Base-by-base conservation (phyloP, 2,329 filamentous ascomycete species). In the Penicillium glabrum region DNA sequence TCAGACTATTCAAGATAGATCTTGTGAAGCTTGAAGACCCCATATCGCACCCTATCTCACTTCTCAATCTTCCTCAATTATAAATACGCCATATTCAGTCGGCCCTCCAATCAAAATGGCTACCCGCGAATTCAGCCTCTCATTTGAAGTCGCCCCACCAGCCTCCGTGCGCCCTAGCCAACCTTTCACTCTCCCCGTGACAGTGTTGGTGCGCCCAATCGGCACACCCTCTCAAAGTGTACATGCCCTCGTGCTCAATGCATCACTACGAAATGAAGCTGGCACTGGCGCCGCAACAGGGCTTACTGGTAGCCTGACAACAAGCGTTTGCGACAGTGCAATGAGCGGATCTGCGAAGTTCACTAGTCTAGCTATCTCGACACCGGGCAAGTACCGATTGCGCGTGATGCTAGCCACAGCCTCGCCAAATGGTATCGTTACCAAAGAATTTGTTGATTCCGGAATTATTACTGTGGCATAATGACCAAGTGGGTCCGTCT, bases 381-480 rank as follows among this genome's bases (percentile, higher is more conserved):
- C 59, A 33, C 68, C 70, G 3, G 71, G 71, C 2, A 65, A 61
- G 39, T 73, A 71, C 43, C 64, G 65, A 1, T 37, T 73, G 45
- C 67, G 70, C 7, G 63, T 71, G n/a, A 72, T 72, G 64, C 56
- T 72, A 24, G 68, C 65, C 8, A 64, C 64, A 13, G 66, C 69
- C 14, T 70, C 69, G 1, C 54, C 57, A 23, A 64, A 64, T 27
- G 70, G 69, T 1, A 66, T 72, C 4, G 62, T 65, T 8, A 70
- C 68, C 1, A 67, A 67, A 49, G 69, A 66, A 21, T 71, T 56
- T 52, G 60, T 68, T 23, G 70, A 73, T 47, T 72, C 71, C 31
- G 56, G 53, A 0, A 54, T 71, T 23, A 70, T 73, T 27, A 57
- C 69, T 56, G 69, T 72, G 29, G 64, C 70, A 48, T 61, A 72